Evolutionary conservation across 768 basidiomycete species (phyloP).

Genomic region (Trametes cubensis): DNA sequence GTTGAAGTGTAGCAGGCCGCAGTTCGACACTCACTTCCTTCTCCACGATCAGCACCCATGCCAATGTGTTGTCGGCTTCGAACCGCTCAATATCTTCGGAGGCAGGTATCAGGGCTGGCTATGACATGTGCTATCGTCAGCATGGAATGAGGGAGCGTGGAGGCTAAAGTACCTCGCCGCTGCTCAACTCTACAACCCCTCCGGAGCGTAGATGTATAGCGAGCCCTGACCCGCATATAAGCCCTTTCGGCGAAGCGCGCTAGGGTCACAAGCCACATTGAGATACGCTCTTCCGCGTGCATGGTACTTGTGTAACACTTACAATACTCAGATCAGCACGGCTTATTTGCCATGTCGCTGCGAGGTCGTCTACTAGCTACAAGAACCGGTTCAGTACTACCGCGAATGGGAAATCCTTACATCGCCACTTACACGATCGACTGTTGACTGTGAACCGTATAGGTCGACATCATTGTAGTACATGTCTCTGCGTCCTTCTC

Average conservation of each 20-base stretch:
- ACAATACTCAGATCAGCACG: constrained; percentile 84
- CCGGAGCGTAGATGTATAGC: constrained; percentile 59
- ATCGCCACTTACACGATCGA: constrained; percentile 61
- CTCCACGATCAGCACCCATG: constrained; percentile 88
- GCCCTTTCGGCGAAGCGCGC: constrained; percentile 90
- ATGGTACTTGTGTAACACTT: constrained; percentile 24
- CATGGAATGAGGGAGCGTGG: background rate
- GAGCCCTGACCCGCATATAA: constrained; percentile 72
- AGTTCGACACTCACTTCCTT: constrained; percentile 73
- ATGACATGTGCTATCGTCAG: background rate
- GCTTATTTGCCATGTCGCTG: constrained; percentile 75
- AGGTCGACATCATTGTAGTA: constrained; percentile 84
- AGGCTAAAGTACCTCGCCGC: constrained; percentile 54
- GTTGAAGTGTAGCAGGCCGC: too few species aligned
- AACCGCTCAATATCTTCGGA: constrained; percentile 72
- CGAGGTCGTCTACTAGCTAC: constrained; percentile 87
- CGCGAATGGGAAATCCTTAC: background rate
- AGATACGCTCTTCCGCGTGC: background rate
- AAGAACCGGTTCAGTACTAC: constrained; percentile 11
- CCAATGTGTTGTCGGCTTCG: constrained; percentile 51
- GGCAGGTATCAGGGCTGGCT: constrained; percentile 80
- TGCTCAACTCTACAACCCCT: constrained; percentile 50
- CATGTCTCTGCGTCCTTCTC: constrained; percentile 85
- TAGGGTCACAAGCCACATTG: constrained; percentile 33
- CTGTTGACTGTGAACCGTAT: constrained; percentile 76